Base-by-base conservation (phyloP, 495 filamentous ascomycete genomes). In the Penicillium lagena region DNA sequence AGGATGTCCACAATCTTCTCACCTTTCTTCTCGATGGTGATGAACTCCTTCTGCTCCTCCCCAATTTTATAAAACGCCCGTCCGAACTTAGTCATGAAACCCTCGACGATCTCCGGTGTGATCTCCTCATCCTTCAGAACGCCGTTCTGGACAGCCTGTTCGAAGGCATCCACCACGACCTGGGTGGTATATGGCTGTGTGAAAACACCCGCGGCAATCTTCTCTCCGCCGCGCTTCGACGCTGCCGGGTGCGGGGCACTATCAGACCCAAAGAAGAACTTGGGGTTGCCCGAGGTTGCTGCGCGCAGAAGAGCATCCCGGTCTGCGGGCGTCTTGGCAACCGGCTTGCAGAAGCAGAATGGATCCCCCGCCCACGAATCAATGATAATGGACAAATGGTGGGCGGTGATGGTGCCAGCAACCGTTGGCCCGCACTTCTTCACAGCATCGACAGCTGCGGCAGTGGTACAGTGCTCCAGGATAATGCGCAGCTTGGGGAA, bases 181-280 rank as follows among this genome's bases (percentile, higher is more conserved):
- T 84, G 80, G 11, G 87, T 81, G n/a, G 80, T 82, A 56, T 82
- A 87, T n/a, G 87, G 85, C 62, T 96, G 90, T 7, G 90, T 95
- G 68, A 94, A 96, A 7, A 91, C 84, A 17, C 91, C 90, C 5
- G 87, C 89, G 6, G 89, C 86, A n/a, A 73, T 64, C 64, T 77
- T 85, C 40, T 72, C 71, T 38, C 63, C 71, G 44, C 75, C 79
- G 45, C 80, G 76, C 71, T 95, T 96, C 39, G 84, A 79, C 11
- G 64, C 59, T 11, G 83, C 76, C 8, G 83, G 82, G 67, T 96
- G 90, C 15, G 91, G 90, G 29, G 85, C 85, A 36, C 76, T 80
- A 57, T 88, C 84, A 29, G 58, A 72, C 50, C 72, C 66, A 44
- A 95, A 79, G 74, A 95, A 95, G 71, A 95, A 95, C 58, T 89